Evolutionary conservation across 2,329 filamentous ascomycete species (phyloP).

Genomic region (Diplodia seriata): DNA sequence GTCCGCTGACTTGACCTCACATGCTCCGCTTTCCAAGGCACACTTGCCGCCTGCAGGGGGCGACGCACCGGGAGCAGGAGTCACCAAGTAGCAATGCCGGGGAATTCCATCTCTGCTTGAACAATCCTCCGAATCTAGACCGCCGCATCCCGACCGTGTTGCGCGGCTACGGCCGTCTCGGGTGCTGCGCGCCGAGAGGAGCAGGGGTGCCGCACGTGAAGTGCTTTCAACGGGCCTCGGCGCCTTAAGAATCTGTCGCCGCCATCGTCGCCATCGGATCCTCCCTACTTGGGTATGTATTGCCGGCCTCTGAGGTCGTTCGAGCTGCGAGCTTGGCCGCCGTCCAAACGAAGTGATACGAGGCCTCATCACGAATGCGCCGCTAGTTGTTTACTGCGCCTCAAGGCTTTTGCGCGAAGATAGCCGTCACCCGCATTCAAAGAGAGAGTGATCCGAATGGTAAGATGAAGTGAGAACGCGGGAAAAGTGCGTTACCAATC

Average conservation of each 20-base stretch:
- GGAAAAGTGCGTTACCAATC: background rate
- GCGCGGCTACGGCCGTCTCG: constrained; percentile 24
- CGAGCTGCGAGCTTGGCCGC: background rate
- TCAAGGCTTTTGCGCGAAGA: background rate
- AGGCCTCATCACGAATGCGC: background rate
- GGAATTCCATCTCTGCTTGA: background rate
- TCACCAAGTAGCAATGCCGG: background rate
- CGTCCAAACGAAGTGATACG: background rate
- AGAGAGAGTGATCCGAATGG: background rate
- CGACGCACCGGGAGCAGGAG: constrained; percentile 2
- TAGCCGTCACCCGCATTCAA: constrained; percentile 9
- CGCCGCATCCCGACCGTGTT: constrained; percentile 4
- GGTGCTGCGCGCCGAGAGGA: constrained; percentile 10
- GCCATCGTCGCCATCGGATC: no score
- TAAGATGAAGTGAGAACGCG: no score
- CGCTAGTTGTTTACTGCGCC: background rate
- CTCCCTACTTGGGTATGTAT: background rate
- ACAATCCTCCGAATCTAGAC: constrained; percentile 19
- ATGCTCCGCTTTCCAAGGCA: background rate
- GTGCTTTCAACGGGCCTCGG: constrained; percentile 3
- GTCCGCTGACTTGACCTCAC: constrained; percentile 13
- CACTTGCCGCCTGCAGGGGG: background rate
- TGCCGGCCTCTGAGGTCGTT: background rate
- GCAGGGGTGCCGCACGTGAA: constrained; percentile 26
- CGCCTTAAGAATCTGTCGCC: background rate